Percentiles rank a stretch among this genome's conserved stretches.
These are phyloP conservation scores for Fusarium nematophilum DNA, from an alignment of 2,329 filamentous ascomycete species.

Conservation along the genomic window DNA sequence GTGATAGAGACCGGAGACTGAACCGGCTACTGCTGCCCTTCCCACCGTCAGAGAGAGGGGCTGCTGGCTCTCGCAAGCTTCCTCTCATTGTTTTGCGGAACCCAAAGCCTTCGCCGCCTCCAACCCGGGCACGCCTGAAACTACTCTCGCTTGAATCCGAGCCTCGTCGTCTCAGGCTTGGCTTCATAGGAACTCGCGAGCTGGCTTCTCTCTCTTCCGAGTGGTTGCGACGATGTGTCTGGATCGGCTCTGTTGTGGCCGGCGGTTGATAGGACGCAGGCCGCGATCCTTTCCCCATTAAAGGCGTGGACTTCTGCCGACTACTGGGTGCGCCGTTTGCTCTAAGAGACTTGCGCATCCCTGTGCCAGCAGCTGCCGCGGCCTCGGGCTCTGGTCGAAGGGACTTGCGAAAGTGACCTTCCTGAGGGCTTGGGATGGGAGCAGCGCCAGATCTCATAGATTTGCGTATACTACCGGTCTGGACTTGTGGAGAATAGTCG, in stretches of 20 bases:
- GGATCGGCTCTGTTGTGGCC: constrained; percentile 21
- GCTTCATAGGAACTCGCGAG: constrained; percentile 38
- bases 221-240: constrained; percentile 38
- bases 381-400: constrained; percentile 34
- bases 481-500: constrained; percentile 19
- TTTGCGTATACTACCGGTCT: constrained; percentile 47
- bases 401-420: constrained; percentile 36
- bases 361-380: constrained; percentile 3
- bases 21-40: constrained; percentile 69
- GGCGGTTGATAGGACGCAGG: constrained; percentile 48
- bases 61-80: constrained; percentile 36
- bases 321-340: constrained; percentile 21
- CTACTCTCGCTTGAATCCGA: constrained; percentile 83
- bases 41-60: constrained; percentile 44
- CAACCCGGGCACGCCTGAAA: constrained; percentile 74
- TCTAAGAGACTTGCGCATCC: constrained; percentile 42
- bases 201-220: constrained; percentile 40
- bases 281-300: constrained; percentile 27
- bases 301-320: constrained; percentile 8
- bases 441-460: constrained; percentile 45
- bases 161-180: constrained; percentile 61
- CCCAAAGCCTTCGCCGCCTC: constrained; percentile 60
- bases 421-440: constrained; percentile 8
- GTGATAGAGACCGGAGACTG: constrained; percentile 78
- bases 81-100: constrained; percentile 81